A percentile compares a stretch with the other conserved stretches of the same genome.
phyloP scores from a whole-genome alignment of 2,329 filamentous ascomycete genomes.

The Fusarium oxysporum region DNA sequence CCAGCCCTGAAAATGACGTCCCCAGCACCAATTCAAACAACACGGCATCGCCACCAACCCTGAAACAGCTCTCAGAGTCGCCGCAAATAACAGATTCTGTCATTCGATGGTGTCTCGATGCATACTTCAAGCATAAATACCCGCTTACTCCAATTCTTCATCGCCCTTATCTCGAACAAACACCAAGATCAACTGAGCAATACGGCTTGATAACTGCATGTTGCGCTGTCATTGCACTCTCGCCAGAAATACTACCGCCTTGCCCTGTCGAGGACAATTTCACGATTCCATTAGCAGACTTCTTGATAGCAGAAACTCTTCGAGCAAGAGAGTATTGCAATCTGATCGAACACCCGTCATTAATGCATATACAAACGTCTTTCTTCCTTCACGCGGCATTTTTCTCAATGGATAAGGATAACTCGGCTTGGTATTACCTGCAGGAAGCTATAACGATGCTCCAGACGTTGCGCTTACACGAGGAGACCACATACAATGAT shows the following conservation, averaged over 20 bases:
- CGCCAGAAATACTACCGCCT: conserved; percentile 43
- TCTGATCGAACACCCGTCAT: conserved; percentile 43
- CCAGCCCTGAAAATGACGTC: rapidly evolving
- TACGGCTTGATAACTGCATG: conserved; percentile 46
- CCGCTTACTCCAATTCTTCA: conserved; percentile 50
- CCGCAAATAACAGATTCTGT: conserved; percentile 20
- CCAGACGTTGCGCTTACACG: conserved; percentile 45
- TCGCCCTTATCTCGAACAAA: conserved; percentile 30
- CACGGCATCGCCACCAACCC: rapidly evolving
- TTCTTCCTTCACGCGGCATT: conserved; percentile 49
- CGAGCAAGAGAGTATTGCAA: conserved; percentile 43
- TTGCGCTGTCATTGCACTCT: conserved; percentile 46
- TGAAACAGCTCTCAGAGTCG: not conserved
- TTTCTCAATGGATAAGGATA: conserved; percentile 49
- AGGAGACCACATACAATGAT: conserved; percentile 43
- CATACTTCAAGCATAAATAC: conserved; percentile 51
- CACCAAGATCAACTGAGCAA: conserved; percentile 23
- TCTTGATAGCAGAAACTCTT: conserved; percentile 46
- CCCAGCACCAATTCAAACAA: not conserved
- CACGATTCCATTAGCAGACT: conserved; percentile 33
- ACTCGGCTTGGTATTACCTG: conserved; percentile 50
- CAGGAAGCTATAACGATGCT: conserved; percentile 47
- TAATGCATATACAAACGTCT: conserved; percentile 47
- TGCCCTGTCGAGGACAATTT: not conserved
- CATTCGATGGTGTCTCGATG: conserved; percentile 45